Conservation (phyloP, 2,329 filamentous ascomycete species). For the Orbilia quercus region DNA sequence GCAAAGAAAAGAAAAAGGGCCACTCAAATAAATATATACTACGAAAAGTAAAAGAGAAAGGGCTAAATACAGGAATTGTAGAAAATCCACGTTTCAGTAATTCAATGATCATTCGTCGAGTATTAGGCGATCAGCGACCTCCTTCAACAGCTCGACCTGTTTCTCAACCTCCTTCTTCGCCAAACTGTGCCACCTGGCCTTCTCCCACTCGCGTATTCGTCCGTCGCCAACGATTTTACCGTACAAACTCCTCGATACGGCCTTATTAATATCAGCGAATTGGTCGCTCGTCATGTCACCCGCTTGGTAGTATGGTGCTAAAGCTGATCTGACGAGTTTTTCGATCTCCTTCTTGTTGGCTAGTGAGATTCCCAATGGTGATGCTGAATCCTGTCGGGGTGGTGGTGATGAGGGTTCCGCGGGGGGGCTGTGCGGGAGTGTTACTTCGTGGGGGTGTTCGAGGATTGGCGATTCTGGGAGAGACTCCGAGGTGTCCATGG, state of each 20-base stretch:
- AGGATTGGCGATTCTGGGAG: slow-evolving; percentile 39
- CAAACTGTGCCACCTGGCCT: slow-evolving; percentile 61
- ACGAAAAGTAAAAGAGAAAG: slow-evolving; percentile 10
- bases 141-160: slow-evolving; percentile 38
- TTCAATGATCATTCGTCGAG: neutral
- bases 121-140: slow-evolving; percentile 21
- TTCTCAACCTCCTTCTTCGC: slow-evolving; percentile 65
- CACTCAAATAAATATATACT: slow-evolving; percentile 15
- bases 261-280: slow-evolving; percentile 90
- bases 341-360: slow-evolving; percentile 89
- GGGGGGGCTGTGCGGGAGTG: slow-evolving; percentile 62
- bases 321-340: slow-evolving; percentile 82
- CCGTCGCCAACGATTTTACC: slow-evolving; percentile 64
- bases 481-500: slow-evolving; percentile 44
- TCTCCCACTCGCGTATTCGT: slow-evolving; percentile 52
- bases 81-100: neutral
- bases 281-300: slow-evolving; percentile 82
- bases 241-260: slow-evolving; percentile 88
- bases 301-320: slow-evolving; percentile 83
- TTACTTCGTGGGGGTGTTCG: slow-evolving; percentile 41
- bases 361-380: slow-evolving; percentile 74
- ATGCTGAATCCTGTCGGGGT: slow-evolving; percentile 68
- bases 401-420: slow-evolving; percentile 61
- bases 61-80: slow-evolving; percentile 9
- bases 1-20: neutral